Base-by-base conservation (phyloP, 257 asterid species). In the Perilla frutescens region DNA sequence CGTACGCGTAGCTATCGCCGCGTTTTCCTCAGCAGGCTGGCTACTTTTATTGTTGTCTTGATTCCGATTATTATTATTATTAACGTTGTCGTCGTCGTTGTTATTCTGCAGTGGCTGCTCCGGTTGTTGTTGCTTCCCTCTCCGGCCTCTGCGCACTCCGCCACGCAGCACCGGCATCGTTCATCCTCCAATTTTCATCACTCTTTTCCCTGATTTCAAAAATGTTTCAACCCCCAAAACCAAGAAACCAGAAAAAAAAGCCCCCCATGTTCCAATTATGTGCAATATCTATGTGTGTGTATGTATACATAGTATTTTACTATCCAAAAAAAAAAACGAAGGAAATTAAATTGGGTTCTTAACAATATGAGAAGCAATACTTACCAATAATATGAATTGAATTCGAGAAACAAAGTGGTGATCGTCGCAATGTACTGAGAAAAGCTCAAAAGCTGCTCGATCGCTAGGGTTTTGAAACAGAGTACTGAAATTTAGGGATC, bases 81-180 rank as follows among this genome's bases (percentile, higher is more conserved):
- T 72, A 13, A 56, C 67, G 65, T 14, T 61, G 53, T 41, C 48
- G 64, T 62, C 51, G 13, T 41, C 58, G 12, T 39, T 68, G 70
- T 70, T 71, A 74, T 63, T 76, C 64, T 55, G 75, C 81, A 74
- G 75, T 71, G 69, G 56, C 78, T 62, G 78, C 14, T 34, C 45
- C 71, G 8, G 59, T 48, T 63, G 77, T 82, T 67, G 74, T 71
- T 70, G 76, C 80, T 76, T 70, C 73, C 79, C 59, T 83, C 86
- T 77, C 79, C 95, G 81, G 75, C 92, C 97, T 83, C 94, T 75
- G 83, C 95, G 85, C 79, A 49, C 88, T 85, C 90, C 94, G 47
- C 89, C 88, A 84, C 91, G 94, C 85, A 68, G 78, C 75, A 83
- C 92, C 82, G 92, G 92, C 97, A 91, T 91, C 83, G 80, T 86